Evolutionary conservation across 2,329 filamentous ascomycete species (phyloP), one percentile per base, ranked within the genome.

Genomic region (Aspergillus quadrilineatus): DNA sequence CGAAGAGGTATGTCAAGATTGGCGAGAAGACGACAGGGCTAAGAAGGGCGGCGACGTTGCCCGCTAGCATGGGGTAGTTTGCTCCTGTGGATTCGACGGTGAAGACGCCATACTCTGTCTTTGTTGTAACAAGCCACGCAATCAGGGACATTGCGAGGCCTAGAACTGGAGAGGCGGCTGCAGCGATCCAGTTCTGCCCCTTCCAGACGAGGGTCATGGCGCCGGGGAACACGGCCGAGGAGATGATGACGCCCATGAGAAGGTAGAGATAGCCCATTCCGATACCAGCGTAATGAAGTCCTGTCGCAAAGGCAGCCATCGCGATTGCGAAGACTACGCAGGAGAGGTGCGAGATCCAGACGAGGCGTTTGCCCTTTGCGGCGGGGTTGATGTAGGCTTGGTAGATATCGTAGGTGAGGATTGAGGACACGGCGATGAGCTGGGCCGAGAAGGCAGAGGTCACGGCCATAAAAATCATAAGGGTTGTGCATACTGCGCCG

Each of bases 241-340:
- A 91, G 68, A 96, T 94, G 66, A 96, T 90, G 50, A 92, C 89
- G 6, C 92, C 92, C 92, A 96, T 96, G 69, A 96, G 84, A 1
- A 96, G 78, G 68, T 95, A 95, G 3, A 95, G 80, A 67, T 92
- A 95, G 9, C 91, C 92, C 89, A 96, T 94, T 9, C 85, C 88
- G 59, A 96, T 89, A 17, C 88, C 87, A 1, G 84, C 86, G 60
- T 89, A 88, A 70, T 79, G 85, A 0, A 94, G 82, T 0, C 89
- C 90, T 0, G 90, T 89, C 0, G 87, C 87, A 73, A 95, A 90
- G 1, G 79, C 83, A 12, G 90, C 89, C 78, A 96, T 93, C 64
- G 89, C 80, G 17, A 92, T 63, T 0, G 89, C 88, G 67, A 92
- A 96, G 12, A 85, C 79, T 39, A 94, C 75, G 56, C 88, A 92